These are phyloP conservation scores for Rhododendron ferrugineum DNA, from an alignment of 148 eudicot species.

Conservation along the genomic window DNA sequence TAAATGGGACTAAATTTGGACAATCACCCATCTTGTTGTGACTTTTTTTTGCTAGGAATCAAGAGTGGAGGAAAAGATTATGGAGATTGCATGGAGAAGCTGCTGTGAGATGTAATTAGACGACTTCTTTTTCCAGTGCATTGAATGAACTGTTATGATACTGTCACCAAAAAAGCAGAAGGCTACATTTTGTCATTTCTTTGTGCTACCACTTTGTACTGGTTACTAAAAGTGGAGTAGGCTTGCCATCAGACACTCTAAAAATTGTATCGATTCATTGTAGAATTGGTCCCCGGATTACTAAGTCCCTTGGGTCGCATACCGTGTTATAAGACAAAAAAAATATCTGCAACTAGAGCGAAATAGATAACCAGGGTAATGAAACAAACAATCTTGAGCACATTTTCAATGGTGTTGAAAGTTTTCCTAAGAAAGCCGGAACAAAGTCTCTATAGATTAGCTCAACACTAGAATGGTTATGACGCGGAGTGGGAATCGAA, in stretches of 20 bases:
- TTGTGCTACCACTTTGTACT: background rate
- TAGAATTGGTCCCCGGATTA: background rate
- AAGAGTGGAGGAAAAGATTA: background rate
- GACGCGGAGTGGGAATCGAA: background rate
- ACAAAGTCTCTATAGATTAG: background rate
- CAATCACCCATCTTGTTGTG: background rate
- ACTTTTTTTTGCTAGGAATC: background rate
- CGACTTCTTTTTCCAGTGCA: background rate
- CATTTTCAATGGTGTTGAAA: background rate
- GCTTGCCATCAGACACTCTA: background rate
- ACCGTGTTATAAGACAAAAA: too few relatives aligned
- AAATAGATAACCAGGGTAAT: background rate
- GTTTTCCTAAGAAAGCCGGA: background rate
- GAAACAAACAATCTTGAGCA: background rate
- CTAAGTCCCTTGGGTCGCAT: background rate
- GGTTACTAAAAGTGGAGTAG: background rate
- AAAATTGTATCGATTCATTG: background rate
- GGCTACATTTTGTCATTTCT: background rate
- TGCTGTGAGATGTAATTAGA: background rate
- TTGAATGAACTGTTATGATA: background rate
- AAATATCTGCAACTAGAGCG: background rate
- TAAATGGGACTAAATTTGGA: background rate
- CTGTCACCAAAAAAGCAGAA: background rate
- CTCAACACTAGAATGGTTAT: background rate
- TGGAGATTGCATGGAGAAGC: background rate